Percentiles rank a stretch among this genome's conserved stretches.
phyloP scores from a whole-genome alignment of 176 grass and related monocot genomes.

The Saccharum spontaneum region DNA sequence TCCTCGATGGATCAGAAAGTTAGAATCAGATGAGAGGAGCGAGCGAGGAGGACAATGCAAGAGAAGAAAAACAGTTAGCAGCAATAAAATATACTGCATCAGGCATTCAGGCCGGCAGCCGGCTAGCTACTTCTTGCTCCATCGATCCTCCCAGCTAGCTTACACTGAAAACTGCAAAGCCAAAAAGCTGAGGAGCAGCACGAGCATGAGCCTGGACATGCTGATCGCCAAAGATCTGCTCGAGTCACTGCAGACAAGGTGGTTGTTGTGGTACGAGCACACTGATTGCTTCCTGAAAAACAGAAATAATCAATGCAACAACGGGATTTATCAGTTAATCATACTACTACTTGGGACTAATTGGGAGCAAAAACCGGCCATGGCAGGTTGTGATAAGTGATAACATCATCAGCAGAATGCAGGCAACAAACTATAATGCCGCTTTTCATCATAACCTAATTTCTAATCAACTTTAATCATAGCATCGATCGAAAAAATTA shows the following conservation, averaged over 20 bases:
- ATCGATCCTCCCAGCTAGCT: background rate
- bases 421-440: background rate
- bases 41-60: background rate
- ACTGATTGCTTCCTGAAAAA: slow-evolving; percentile 36
- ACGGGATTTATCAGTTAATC: background rate
- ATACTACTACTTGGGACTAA: too few relatives aligned
- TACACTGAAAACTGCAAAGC: background rate
- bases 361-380: too few relatives aligned
- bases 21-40: background rate
- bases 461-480: background rate
- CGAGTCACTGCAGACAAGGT: slow-evolving; percentile 52
- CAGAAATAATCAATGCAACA: background rate
- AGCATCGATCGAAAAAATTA: background rate
- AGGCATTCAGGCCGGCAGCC: background rate
- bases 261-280: slow-evolving; percentile 67
- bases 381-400: too few relatives aligned
- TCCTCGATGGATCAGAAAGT: background rate
- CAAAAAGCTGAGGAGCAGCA: slow-evolving; percentile 28
- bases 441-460: background rate
- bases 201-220: slow-evolving; percentile 28
- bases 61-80: background rate
- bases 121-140: too few relatives aligned
- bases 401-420: background rate
- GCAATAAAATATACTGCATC: too few relatives aligned
- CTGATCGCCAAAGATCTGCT: background rate